Base-by-base conservation (phyloP, 1,284 basidiomycete species). In the Ustilago curta region DNA sequence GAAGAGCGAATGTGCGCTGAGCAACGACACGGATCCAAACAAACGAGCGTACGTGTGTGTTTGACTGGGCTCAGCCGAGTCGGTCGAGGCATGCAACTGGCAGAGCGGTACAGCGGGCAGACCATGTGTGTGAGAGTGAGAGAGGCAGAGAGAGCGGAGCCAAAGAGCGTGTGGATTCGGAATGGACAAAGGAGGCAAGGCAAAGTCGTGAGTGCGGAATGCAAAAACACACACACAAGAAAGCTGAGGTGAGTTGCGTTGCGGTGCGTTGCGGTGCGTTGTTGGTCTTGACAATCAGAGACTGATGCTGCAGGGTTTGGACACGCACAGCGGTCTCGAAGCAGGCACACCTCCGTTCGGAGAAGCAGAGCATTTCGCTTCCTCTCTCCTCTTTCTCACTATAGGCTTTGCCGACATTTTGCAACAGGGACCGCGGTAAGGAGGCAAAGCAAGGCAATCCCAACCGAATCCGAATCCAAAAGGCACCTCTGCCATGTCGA, bases 211-310 rank as follows among this genome's bases (percentile, higher is more conserved):
- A n/a, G 29, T 48, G 48, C 48, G 48, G 47, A 48, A 48, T 48
- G 47, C 47, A 47, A n/a, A n/a, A n/a, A 45, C 23, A 3, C 35
- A 37, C 42, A 19, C 42, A 43, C 8, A 9, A 25, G 14, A 45
- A 25, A 45, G 43, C 21, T 27, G 29, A 32, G n/a, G 7, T 19
- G 47, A 48, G 23, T 25, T 14, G 44, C n/a, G n/a, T n/a, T n/a
- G n/a, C n/a, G n/a, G n/a, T n/a, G n/a, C n/a, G n/a, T n/a, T n/a
- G n/a, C n/a, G n/a, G n/a, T n/a, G n/a, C n/a, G n/a, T n/a, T 29
- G 44, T 45, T 45, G 44, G 25, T 45, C 44, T 45, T 42, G 40
- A 43, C n/a, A 21, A 43, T n/a, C n/a, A n/a, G n/a, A 37, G 35
- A 37, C 35, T 37, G 14, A 37, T 14, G 35, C 35, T 37, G 35